Evolutionary conservation across 225 moss, liverwort and hornwort genomes (phyloP).

Genomic region (Marchantia polymorpha): DNA sequence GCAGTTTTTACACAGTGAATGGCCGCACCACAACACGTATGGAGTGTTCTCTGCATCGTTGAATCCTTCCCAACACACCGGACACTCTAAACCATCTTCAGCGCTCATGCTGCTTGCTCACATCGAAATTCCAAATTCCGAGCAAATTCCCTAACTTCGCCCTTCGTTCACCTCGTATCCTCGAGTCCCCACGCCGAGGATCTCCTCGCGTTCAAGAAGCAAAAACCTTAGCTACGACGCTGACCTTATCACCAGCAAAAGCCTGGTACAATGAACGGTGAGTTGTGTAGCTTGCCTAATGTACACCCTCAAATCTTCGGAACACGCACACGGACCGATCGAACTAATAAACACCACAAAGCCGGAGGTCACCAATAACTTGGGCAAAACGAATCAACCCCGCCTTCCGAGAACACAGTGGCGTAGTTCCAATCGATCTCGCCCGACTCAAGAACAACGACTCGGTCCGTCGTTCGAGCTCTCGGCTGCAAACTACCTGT

Average conservation of each 20-base stretch:
- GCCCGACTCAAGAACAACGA: not conserved
- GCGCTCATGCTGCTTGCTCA: slow-evolving; percentile 42
- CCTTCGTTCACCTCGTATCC: not conserved
- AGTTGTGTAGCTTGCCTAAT: not conserved
- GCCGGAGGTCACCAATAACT: not conserved
- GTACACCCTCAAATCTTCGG: not conserved
- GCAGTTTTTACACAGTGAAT: slow-evolving; percentile 79
- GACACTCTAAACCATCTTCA: slow-evolving; percentile 86
- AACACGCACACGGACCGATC: not conserved
- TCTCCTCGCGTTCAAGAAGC: not conserved
- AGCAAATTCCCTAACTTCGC: not conserved
- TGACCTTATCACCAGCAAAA: not conserved
- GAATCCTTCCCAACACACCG: slow-evolving; percentile 95
- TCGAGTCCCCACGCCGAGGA: not conserved
- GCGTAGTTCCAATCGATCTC: not conserved
- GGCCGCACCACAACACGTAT: slow-evolving; percentile 92
- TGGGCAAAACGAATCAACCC: not conserved
- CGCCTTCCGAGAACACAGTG: too few species aligned
- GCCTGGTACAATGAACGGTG: not conserved
- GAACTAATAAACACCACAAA: not conserved
- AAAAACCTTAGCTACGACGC: not conserved
- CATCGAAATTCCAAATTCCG: slow-evolving; percentile 16
- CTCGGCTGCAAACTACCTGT: not conserved
- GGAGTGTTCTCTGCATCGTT: slow-evolving; percentile 74
- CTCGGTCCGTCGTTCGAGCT: not conserved